Evolutionary conservation across 202 grass and related monocot species (phyloP), one percentile per base, ranked within the genome.

Genomic region (Zizania palustris): DNA sequence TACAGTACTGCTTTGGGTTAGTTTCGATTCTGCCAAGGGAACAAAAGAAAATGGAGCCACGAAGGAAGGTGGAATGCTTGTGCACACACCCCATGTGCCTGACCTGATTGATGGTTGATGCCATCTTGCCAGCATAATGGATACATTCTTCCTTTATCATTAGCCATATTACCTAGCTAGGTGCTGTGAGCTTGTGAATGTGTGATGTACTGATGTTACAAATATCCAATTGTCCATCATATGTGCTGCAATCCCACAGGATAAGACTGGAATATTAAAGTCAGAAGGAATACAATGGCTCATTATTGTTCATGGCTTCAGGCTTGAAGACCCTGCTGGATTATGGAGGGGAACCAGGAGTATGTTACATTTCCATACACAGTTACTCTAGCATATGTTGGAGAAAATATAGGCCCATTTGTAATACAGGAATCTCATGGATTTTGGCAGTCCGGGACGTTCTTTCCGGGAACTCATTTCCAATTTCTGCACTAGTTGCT

Each of bases 41-140:
- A 80, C 80, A 84, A 51, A 45, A 81, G 55, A 74, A 80, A 75
- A 80, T 51, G 56, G 70, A 64, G 56, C 64, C 75, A 83, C 69
- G 13, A 64, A 51, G 49, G 49, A 83, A 69, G 63, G 75, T 33
- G 75, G 44, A 67, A 63, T 46, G 45, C 63, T 41, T 57, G 49
- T 65, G 28, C 28, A 28, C 28, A 28, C 28, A 59, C 28, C 28
- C 28, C 28, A 28, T 28, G 28, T 28, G 28, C 28, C 28, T 28
- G 28, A 28, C 28, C 28, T 28, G 28, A 28, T 28, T 28, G 28
- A 28, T 28, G 28, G 28, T 28, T 28, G 28, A 28, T 28, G 28
- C 28, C 28, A 28, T 28, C 28, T 28, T 28, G 28, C 28, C 28
- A 28, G 28, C 28, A 28, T 28, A 28, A 28, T 28, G 28, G 28